A percentile compares a stretch with the other conserved stretches of the same genome.
These are phyloP conservation scores for Coffea eugenioides DNA, from an alignment of 257 asterid genomes.

Conservation along the genomic window DNA sequence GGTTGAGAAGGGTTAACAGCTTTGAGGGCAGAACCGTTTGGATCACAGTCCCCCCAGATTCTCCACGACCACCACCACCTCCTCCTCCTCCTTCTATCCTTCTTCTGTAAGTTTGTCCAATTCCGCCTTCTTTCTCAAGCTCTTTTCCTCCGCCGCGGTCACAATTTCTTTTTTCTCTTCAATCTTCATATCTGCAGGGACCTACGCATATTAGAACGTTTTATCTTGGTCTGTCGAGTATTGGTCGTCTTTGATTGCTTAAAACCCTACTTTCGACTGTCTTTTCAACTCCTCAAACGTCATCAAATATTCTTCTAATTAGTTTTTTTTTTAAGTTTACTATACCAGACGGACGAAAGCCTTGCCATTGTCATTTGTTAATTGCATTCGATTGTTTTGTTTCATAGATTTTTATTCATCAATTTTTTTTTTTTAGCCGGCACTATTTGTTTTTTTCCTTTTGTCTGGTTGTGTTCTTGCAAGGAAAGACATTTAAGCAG, in stretches of 20 bases:
- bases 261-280: slow-evolving; percentile 15
- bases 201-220: not conserved
- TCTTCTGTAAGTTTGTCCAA: slow-evolving; percentile 22
- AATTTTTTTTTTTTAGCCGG: not conserved
- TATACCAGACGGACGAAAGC: not conserved
- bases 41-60: slow-evolving; percentile 20
- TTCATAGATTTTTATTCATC: not conserved
- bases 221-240: not conserved
- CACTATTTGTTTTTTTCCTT: not conserved
- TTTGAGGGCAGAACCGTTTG: slow-evolving; percentile 15
- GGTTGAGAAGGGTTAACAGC: slow-evolving; percentile 26
- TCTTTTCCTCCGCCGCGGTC: not conserved
- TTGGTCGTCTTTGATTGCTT: not conserved
- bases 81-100: not conserved
- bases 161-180: not conserved
- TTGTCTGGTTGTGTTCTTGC: not conserved
- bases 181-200: not conserved
- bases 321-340: not conserved
- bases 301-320: not conserved
- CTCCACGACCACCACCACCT: slow-evolving; percentile 20
- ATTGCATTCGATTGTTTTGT: not conserved
- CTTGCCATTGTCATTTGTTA: not conserved
- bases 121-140: not conserved
- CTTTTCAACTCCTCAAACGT: not conserved
- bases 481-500: not conserved